These are phyloP conservation scores for Linum trigynum DNA, from an alignment of 345 rosid genomes.

Conservation along the genomic window DNA sequence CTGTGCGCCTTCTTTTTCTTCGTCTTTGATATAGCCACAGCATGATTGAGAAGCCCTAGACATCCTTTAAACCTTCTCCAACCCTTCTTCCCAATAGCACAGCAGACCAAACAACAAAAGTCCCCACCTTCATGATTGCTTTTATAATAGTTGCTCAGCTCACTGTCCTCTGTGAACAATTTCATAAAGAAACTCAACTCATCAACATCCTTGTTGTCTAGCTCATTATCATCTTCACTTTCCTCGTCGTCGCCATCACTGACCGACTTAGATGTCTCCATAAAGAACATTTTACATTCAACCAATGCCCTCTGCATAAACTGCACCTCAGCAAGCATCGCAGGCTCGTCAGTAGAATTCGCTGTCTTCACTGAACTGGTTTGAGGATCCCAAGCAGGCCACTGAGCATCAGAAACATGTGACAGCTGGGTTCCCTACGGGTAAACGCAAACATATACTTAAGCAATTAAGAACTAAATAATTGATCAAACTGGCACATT, in stretches of 20 bases:
- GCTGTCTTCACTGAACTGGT: background rate
- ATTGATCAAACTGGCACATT: no score
- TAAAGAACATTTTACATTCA: constrained; percentile 35
- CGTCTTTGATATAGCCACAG: constrained; percentile 36
- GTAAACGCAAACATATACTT: no score
- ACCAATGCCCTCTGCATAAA: constrained; percentile 27
- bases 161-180: constrained; percentile 35
- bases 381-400: background rate
- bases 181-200: constrained; percentile 37
- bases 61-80: constrained; percentile 50
- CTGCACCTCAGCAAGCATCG: background rate
- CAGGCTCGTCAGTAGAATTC: background rate
- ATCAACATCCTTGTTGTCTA: constrained; percentile 20
- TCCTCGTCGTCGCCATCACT: constrained; percentile 23
- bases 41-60: constrained; percentile 55
- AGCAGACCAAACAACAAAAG: constrained; percentile 59
- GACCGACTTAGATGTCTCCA: constrained; percentile 7
- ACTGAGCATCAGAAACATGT: background rate
- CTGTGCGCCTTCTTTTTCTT: constrained; percentile 48
- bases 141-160: constrained; percentile 52
- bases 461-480: no score
- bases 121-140: constrained; percentile 40
- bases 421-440: background rate
- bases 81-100: constrained; percentile 35
- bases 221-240: constrained; percentile 18